Base-by-base conservation (phyloP, 2,329 filamentous ascomycete genomes). In the Gremmenia infestans region DNA sequence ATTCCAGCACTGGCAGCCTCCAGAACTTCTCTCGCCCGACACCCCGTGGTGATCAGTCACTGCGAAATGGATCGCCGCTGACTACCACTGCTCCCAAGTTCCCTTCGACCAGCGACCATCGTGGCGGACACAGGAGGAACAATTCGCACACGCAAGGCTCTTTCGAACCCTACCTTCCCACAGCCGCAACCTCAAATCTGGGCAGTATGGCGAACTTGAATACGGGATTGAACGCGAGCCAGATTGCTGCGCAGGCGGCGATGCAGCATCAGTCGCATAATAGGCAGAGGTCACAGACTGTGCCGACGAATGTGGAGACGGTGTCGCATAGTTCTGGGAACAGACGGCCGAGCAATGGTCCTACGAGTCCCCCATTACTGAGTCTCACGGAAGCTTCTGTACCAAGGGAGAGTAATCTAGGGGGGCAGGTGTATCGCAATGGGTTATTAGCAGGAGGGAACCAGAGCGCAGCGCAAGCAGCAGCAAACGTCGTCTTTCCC, bases 171-270 rank as follows among this genome's bases (percentile, higher is more conserved):
- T 85, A 81, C 22, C 75, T 92, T 48, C 86, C 88, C 22, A 85
- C 83, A 71, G 73, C 68, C 73, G 65, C 64, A 40, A 57, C 54
- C 7, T 67, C 79, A 71, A 72, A 74, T 54, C 53, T 66, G 37
- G 57, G 60, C 55, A 67, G 54, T 45, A 69, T 68, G 66, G 66
- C 62, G 47, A 68, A 65, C 53, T 39, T 61, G 35, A 72, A 71
- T 70, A 67, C 70, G 6, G 70, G 69, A 36, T 66, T 84, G 71
- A 72, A 73, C 72, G 83, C 88, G n/a, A 90, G 87, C 71, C 86
- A 90, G 70, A 90, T 91, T 61, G 89, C 89, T 40, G 88, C 88
- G 17, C 88, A 91, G 72, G 85, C 88, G 9, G 89, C 89, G 67
- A 84, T 89, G 74, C 81, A 82, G 36, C 81, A 86, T 65, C 78